Conservation (phyloP, 768 basidiomycete genomes). For the Mycena alexandri region DNA sequence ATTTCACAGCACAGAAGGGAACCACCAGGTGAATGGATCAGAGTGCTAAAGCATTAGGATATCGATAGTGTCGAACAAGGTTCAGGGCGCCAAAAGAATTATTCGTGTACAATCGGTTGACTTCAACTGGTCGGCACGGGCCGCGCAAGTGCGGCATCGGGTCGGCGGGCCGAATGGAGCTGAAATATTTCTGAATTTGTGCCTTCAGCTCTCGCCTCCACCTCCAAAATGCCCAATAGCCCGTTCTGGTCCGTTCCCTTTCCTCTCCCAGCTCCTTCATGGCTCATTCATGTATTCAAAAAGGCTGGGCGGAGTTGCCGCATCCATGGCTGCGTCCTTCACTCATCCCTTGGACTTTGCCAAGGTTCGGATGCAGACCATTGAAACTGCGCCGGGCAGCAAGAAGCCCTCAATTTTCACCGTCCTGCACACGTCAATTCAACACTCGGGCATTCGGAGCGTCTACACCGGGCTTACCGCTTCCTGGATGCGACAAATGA, state of each 20-base stretch:
- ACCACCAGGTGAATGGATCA: no score
- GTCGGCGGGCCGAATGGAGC: no score
- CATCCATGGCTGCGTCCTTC: slow-evolving; percentile 81
- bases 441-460: slow-evolving; percentile 76
- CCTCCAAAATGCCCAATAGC: slow-evolving; percentile 41
- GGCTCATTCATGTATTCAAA: slow-evolving; percentile 20
- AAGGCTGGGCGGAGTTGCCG: slow-evolving; percentile 79
- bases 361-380: slow-evolving; percentile 92
- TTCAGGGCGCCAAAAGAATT: no score
- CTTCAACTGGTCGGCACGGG: no score
- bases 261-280: slow-evolving; percentile 24
- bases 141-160: no score
- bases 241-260: slow-evolving; percentile 63
- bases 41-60: no score
- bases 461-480: slow-evolving; percentile 87
- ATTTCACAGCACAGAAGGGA: no score
- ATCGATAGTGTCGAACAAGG: no score
- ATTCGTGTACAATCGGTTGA: no score
- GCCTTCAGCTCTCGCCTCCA: slow-evolving; percentile 34
- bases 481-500: slow-evolving; percentile 90
- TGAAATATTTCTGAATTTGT: no score
- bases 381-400: slow-evolving; percentile 57
- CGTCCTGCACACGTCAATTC: slow-evolving; percentile 74
- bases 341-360: slow-evolving; percentile 89
- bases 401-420: slow-evolving; percentile 74